Evolutionary conservation across 805 yeast genomes (phyloP), one percentile per base, ranked within the genome.

Genomic region (Zygosaccharomyces bisporus): DNA sequence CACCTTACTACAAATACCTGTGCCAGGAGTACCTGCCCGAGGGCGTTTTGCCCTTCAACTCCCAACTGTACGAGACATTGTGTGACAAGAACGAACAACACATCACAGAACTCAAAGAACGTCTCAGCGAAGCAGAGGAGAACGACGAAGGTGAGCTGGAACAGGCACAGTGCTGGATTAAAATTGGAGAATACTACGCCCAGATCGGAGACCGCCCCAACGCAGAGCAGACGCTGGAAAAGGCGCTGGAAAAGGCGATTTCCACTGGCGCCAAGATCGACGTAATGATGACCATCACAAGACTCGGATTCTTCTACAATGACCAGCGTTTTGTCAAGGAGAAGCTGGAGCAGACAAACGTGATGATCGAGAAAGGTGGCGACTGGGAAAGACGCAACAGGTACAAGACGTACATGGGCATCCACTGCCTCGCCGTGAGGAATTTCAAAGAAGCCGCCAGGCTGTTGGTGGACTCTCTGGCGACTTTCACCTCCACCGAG

Each of bases 331-430:
- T 78, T 52, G 83, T 85, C 35, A 76, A 81, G 47, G 79, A 80
- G 55, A 82, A 83, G 58, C 75, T 93, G 52, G 91, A 83, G 44
- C 81, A 81, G 54, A 80, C 83, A 14, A 80, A 84, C 59, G 60
- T 70, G 18, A 75, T 87, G 63, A 88, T 93, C 58, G 98, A 91
- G 58, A 86, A 88, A 59, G 99, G 98, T 44, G 99, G 99, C 50
- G 99, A 93, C 66, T 93, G 99, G 99, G 99, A 93, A 69, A 86
- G 99, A 67, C 81, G 96, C 60, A 93, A 93, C 70, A 73, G 96
- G 55, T 88, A 79, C 73, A 93, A 93, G 71, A 86, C 97, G 4
- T 93, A 93, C 67, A 69, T 77, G 46, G 99, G 99, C 17, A 74
- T 93, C 39, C 86, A 87, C 63, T 70, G 78, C 29, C 70, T 93